These are phyloP conservation scores for Prunus mira DNA, from an alignment of 306 rosid genomes.

Conservation along the genomic window DNA sequence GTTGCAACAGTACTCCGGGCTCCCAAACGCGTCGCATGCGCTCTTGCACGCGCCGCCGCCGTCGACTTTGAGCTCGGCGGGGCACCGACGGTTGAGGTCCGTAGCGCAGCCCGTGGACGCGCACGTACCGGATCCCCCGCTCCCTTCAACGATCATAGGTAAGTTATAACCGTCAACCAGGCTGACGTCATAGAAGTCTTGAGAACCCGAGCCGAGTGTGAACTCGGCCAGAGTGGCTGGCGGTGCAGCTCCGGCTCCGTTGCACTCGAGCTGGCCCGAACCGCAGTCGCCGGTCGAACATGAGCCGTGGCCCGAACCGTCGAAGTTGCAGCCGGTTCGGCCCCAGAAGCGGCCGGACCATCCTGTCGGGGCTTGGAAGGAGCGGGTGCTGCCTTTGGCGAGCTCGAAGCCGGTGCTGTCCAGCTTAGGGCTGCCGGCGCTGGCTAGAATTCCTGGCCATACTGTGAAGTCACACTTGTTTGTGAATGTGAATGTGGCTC, in stretches of 20 bases:
- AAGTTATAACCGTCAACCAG: slow-evolving; percentile 89
- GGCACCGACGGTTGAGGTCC: slow-evolving; percentile 66
- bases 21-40: slow-evolving; percentile 82
- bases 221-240: slow-evolving; percentile 93
- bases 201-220: slow-evolving; percentile 72
- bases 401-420: slow-evolving; percentile 82
- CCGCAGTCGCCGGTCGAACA: slow-evolving; percentile 84
- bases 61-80: slow-evolving; percentile 49
- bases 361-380: slow-evolving; percentile 70
- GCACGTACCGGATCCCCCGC: slow-evolving; percentile 64
- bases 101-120: slow-evolving; percentile 62
- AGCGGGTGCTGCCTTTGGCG: slow-evolving; percentile 35
- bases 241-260: slow-evolving; percentile 71
- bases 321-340: slow-evolving; percentile 65
- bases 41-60: slow-evolving; percentile 79
- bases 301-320: slow-evolving; percentile 42
- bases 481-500: slow-evolving; percentile 65
- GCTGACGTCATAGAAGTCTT: slow-evolving; percentile 89
- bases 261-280: slow-evolving; percentile 64
- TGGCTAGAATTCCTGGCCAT: slow-evolving; percentile 81
- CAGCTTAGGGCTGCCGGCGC: slow-evolving; percentile 62
- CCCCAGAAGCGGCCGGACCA: slow-evolving; percentile 99
- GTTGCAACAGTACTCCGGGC: slow-evolving; percentile 76
- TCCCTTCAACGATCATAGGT: slow-evolving; percentile 65
- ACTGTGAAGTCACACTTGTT: slow-evolving; percentile 81